phyloP scores from a whole-genome alignment of 441 rosid genomes.

The Sinapis alba region DNA sequence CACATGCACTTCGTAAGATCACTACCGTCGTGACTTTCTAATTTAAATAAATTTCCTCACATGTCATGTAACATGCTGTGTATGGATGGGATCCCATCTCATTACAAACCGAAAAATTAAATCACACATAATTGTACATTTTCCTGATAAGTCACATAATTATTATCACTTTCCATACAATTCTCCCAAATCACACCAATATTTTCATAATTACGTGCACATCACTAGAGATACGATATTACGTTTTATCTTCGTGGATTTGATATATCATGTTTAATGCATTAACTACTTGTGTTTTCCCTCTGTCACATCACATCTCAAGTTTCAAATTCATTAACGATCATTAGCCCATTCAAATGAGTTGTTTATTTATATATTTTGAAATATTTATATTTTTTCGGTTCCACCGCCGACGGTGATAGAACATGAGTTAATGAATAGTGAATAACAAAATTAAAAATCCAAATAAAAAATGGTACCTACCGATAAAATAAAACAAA shows the following conservation, averaged over 20 bases:
- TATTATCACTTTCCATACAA: background rate
- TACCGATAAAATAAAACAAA: background rate
- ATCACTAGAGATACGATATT: background rate
- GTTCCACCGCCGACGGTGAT: constrained; percentile 40
- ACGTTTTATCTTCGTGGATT: background rate
- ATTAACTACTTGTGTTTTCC: constrained; percentile 26
- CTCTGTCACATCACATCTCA: constrained; percentile 22
- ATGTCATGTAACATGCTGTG: constrained; percentile 65
- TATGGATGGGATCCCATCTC: constrained; percentile 47
- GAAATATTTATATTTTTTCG: background rate
- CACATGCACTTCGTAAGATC: constrained; percentile 48
- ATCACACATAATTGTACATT: background rate
- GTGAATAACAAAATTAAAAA: background rate
- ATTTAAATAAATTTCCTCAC: constrained; percentile 42
- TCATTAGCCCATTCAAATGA: constrained; percentile 22
- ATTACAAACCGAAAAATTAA: constrained; percentile 6
- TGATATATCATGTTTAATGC: constrained; percentile 10
- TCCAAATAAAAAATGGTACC: background rate
- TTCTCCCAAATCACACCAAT: background rate
- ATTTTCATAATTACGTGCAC: background rate
- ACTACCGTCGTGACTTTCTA: constrained; percentile 31
- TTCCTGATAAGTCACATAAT: background rate
- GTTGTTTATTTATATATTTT: background rate
- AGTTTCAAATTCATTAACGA: constrained; percentile 30
- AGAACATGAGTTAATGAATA: constrained; percentile 2